These are phyloP conservation scores for Cercospora zeae-maydis DNA, from an alignment of 2,329 filamentous ascomycete species.

Conservation along the genomic window DNA sequence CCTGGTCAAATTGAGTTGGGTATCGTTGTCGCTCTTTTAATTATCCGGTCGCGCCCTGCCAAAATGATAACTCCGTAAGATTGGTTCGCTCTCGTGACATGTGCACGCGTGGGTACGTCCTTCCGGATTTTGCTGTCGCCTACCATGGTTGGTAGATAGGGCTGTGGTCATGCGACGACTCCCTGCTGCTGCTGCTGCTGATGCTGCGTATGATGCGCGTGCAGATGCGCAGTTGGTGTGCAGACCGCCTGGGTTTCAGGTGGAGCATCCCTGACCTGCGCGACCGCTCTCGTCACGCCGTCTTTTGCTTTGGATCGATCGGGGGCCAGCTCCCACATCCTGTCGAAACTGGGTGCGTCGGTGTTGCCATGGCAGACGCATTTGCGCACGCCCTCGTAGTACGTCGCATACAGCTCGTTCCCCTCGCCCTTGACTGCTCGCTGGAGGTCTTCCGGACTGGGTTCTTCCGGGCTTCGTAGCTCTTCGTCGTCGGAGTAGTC, in stretches of 20 bases:
- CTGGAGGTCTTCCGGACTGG: conserved; percentile 27
- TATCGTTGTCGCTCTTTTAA: neutral
- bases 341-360: conserved; percentile 28
- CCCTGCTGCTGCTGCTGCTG: neutral
- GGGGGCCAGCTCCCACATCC: conserved; percentile 34
- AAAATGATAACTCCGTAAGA: neutral
- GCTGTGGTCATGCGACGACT: neutral
- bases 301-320: conserved; percentile 19
- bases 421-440: conserved; percentile 29
- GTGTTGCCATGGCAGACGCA: conserved; percentile 34
- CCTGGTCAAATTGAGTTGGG: neutral
- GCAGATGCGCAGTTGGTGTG: conserved; percentile 1
- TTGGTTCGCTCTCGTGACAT: neutral
- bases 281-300: conserved; percentile 30
- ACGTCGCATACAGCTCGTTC: conserved; percentile 25
- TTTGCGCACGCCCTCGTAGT: conserved; percentile 31
- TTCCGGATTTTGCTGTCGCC: neutral
- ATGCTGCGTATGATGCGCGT: neutral
- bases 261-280: conserved; percentile 22
- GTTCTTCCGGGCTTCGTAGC: conserved; percentile 30
- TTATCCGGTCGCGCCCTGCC: neutral
- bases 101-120: neutral
- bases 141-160: neutral
- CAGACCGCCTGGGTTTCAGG: conserved; percentile 12
- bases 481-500: conserved; percentile 32